Conservation (phyloP, 768 basidiomycete species). For the Crepidotus variabilis region DNA sequence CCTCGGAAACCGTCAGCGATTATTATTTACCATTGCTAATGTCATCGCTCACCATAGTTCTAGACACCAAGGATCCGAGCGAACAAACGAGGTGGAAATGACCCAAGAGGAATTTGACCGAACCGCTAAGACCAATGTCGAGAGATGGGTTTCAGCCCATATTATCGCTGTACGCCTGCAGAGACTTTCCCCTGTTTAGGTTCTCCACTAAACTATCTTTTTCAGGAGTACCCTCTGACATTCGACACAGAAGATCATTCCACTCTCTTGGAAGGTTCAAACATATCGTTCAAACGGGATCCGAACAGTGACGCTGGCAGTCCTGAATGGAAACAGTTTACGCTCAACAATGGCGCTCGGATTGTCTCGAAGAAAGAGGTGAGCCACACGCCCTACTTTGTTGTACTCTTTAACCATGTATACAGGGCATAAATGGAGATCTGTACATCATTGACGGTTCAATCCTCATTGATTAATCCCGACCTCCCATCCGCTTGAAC, state of each 20-base stretch:
- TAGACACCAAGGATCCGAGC: slow-evolving; percentile 58
- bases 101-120: slow-evolving; percentile 66
- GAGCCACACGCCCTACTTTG: slow-evolving; percentile 1
- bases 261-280: slow-evolving; percentile 58
- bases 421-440: slow-evolving; percentile 51
- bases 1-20: slow-evolving; percentile 73
- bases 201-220: background rate
- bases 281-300: slow-evolving; percentile 48
- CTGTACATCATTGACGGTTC: slow-evolving; percentile 58
- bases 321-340: slow-evolving; percentile 57
- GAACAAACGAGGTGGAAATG: slow-evolving; percentile 47
- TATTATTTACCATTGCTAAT: background rate
- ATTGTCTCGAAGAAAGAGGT: slow-evolving; percentile 67
- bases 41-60: slow-evolving; percentile 1
- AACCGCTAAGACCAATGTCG: slow-evolving; percentile 60
- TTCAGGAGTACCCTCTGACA: slow-evolving; percentile 44
- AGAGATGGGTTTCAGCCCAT: slow-evolving; percentile 79
- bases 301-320: slow-evolving; percentile 28
- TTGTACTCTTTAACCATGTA: background rate
- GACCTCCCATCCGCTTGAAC: no score
- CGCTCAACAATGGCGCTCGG: slow-evolving; percentile 49
- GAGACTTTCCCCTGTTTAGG: background rate
- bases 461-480: slow-evolving; percentile 20
- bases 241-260: slow-evolving; percentile 41
- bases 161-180: slow-evolving; percentile 63